Base-by-base conservation (phyloP, 495 filamentous ascomycete species). In the Usnea hakonensis region DNA sequence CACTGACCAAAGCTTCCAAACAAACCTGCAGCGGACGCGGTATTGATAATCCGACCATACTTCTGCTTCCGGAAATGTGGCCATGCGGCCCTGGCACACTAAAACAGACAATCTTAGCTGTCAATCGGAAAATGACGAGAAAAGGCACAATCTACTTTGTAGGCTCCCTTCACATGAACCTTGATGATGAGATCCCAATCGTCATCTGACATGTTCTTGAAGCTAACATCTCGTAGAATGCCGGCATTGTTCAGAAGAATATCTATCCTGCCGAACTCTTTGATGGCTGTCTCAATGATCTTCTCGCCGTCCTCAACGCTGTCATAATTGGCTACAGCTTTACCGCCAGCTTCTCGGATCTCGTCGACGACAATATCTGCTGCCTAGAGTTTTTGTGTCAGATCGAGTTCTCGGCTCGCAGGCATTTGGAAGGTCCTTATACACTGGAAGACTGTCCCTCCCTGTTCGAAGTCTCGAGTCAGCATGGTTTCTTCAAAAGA, bases 21-120 rank as follows among this genome's bases (percentile, higher is more conserved):
- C 33, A 98, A 83, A 70, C 94, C 94, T 57, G 94, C 95, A 28
- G 92, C 91, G 23, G 93, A 97, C 55, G 95, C 83, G 32, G 95
- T 97, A 81, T 95, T 97, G 75, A 98, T 96, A 55, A 98, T 79
- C 61, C 94, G 85, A 41, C 94, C 94, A 73, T 90, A 97, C 83
- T 96, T 98, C 77, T 98, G 94, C 76, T 97, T 96, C 68, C 95
- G 82, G 84, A 97, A 97, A 75, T 97, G 82, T 58, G 94, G 94
- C 95, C 95, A 98, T 28, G 94, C 94, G 63, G 94, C 95, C 75
- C 88, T 85, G 50, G 95, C 86, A 73, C 91, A 96, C 87, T 87
- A 69, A 30, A 33, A 40, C 17, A 40, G 40, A 3, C 56, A 2
- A 10, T 38, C 11, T 13, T 57, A 57, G 43, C 5, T 33, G 43